Base-by-base conservation (phyloP, 352 stramenopile genomes). In the Pythium aristosporum region DNA sequence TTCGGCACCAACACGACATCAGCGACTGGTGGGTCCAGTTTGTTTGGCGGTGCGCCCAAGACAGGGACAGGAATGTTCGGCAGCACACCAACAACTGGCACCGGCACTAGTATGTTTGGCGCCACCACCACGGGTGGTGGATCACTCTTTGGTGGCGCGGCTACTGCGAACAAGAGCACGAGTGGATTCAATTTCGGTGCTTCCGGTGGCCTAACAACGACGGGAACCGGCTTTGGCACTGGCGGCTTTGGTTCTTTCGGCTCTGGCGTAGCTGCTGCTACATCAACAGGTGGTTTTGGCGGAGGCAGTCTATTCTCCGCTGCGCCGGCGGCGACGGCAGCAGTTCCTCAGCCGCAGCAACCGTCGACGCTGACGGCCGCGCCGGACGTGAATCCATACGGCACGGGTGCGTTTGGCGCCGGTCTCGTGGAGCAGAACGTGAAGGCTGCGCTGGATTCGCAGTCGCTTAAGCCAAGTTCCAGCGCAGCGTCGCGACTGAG, bases 381-480 rank as follows among this genome's bases (percentile, higher is more conserved):
- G 2, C 77, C 75, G 0, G 76, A 89, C 41, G 72, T 69, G 9
- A 77, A 87, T 55, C 82, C 80, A 11, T 91, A 89, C 57, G 80
- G 79, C n/a, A 63, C 74, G 5, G 79, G 77, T 12, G 72, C 73
- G 11, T 82, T 77, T 50, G 77, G 77, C 21, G 61, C 66, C 25
- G 75, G 76, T 3, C 63, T 85, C 3, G 61, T 92, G 8, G 81
- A 92, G 43, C 65, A 84, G 37, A 76, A 75, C 25, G 66, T 72
- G 15, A 68, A 68, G 49, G 66, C 59, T 20, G 66, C 66, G n/a
- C 61, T 72, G 21, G 66, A 72, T 32, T 48, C 50, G n/a, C 60
- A 62, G 32, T 65, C 66, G 5, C 50, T 68, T 13, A 68, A 67
- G 59, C 32, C 57, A 16, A 72, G 69, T 42, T 85, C 77, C 8